A percentile compares a stretch with the other conserved stretches of the same genome.
Evolutionary conservation across 2,329 filamentous ascomycete species (phyloP).

Genomic region (Scedosporium minutisporum): DNA sequence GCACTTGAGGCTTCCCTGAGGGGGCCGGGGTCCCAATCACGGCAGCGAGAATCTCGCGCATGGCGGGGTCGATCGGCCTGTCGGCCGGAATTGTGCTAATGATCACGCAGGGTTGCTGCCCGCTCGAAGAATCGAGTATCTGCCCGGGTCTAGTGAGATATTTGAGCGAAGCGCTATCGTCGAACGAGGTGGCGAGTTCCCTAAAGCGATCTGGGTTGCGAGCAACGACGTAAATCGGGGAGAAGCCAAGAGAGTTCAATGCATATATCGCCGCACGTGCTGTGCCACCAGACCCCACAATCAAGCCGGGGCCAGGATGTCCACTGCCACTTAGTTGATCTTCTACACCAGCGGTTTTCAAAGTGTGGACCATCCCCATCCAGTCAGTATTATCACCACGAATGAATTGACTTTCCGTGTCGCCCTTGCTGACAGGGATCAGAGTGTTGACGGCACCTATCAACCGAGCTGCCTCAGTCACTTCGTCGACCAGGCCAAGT

Average conservation of each 20-base stretch:
- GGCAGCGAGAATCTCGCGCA: slow-evolving; percentile 53
- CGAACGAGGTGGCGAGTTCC: slow-evolving; percentile 62
- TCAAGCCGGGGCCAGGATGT: slow-evolving; percentile 35
- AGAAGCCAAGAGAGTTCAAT: slow-evolving; percentile 72
- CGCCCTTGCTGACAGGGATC: slow-evolving; percentile 43
- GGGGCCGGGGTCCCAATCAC: not conserved
- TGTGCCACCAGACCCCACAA: slow-evolving; percentile 87
- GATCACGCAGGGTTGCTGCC: slow-evolving; percentile 52
- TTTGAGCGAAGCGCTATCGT: slow-evolving; percentile 58
- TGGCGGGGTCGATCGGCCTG: slow-evolving; percentile 62
- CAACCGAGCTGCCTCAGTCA: slow-evolving; percentile 66
- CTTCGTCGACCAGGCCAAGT: slow-evolving; percentile 67
- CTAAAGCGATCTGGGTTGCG: slow-evolving; percentile 61
- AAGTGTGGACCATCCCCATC: slow-evolving; percentile 76
- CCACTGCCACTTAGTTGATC: slow-evolving; percentile 15
- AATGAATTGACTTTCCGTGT: slow-evolving; percentile 42
- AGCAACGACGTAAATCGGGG: slow-evolving; percentile 78
- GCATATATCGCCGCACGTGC: slow-evolving; percentile 86
- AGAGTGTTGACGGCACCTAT: slow-evolving; percentile 97
- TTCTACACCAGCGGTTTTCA: slow-evolving; percentile 58
- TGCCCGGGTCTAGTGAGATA: slow-evolving; percentile 37
- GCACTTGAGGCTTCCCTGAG: slow-evolving; percentile 38
- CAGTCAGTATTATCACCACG: slow-evolving; percentile 93
- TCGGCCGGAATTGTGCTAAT: slow-evolving; percentile 90
- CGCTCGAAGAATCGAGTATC: slow-evolving; percentile 30